phyloP scores from a whole-genome alignment of 768 basidiomycete genomes.

The Exidia glandulosa region DNA sequence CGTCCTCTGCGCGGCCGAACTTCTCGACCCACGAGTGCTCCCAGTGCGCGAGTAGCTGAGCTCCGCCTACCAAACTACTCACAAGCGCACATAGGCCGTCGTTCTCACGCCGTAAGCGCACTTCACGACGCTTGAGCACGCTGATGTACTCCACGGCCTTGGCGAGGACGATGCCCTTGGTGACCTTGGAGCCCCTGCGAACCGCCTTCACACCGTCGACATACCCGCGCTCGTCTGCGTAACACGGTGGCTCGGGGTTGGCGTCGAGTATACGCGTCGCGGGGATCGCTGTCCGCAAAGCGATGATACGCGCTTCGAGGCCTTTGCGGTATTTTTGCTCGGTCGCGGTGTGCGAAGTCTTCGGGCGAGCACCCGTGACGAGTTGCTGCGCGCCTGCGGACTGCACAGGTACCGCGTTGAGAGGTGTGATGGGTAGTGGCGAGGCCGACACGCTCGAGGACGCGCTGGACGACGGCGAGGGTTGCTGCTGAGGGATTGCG shows the following conservation, averaged over 20 bases:
- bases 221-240: slow-evolving; percentile 63
- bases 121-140: slow-evolving; percentile 71
- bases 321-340: slow-evolving; percentile 84
- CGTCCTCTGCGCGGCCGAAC: slow-evolving; percentile 69
- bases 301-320: slow-evolving; percentile 75
- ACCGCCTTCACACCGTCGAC: slow-evolving; percentile 91
- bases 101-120: slow-evolving; percentile 60
- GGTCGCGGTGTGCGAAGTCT: slow-evolving; percentile 84
- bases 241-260: slow-evolving; percentile 15
- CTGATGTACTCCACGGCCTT: slow-evolving; percentile 90
- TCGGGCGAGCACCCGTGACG: slow-evolving; percentile 37
- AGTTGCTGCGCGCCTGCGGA: slow-evolving; percentile 6
- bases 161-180: slow-evolving; percentile 75
- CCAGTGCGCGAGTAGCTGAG: slow-evolving; percentile 61
- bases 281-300: slow-evolving; percentile 69
- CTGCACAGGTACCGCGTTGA: background rate
- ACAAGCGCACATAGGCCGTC: slow-evolving; percentile 62
- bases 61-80: slow-evolving; percentile 61
- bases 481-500: background rate
- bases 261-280: slow-evolving; percentile 71
- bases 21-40: slow-evolving; percentile 60
- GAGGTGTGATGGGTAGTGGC: background rate
- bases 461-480: background rate
- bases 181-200: slow-evolving; percentile 83
- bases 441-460: background rate